Evolutionary conservation across 2,329 filamentous ascomycete genomes (phyloP).

Genomic region (Fusarium hostae): DNA sequence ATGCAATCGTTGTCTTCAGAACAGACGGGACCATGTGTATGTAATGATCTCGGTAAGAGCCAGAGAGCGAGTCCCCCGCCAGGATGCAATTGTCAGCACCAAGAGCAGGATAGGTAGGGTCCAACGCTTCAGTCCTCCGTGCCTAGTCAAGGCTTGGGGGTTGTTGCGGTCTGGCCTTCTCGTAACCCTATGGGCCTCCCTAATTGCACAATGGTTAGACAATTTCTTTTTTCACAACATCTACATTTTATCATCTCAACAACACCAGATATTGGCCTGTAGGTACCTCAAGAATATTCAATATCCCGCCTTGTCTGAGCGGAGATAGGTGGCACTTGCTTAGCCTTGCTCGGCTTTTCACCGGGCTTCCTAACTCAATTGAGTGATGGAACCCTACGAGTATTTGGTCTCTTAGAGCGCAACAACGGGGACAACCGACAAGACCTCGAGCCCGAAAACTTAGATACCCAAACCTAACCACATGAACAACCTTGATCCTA

Average conservation of each 20-base stretch:
- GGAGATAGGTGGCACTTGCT: slow-evolving; percentile 23
- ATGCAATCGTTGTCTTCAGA: slow-evolving; percentile 30
- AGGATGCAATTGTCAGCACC: slow-evolving; percentile 29
- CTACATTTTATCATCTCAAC: slow-evolving; percentile 17
- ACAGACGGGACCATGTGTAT: slow-evolving; percentile 1
- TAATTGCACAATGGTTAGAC: not conserved
- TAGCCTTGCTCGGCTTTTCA: slow-evolving; percentile 31
- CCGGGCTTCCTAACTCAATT: slow-evolving; percentile 21
- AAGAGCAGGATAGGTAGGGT: slow-evolving; percentile 22
- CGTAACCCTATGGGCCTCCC: slow-evolving; percentile 3
- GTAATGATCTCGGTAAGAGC: slow-evolving; percentile 29
- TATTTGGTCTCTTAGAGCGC: slow-evolving; percentile 8
- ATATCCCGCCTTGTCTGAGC: slow-evolving; percentile 27
- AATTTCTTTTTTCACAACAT: not conserved
- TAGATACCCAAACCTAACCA: slow-evolving; percentile 29
- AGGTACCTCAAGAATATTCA: slow-evolving; percentile 24
- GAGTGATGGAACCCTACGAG: slow-evolving; percentile 16
- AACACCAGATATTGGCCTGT: slow-evolving; percentile 9
- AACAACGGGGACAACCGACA: slow-evolving; percentile 27
- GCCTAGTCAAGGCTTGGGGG: slow-evolving; percentile 1
- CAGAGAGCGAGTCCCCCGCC: slow-evolving; percentile 33
- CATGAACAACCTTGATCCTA: slow-evolving; percentile 21
- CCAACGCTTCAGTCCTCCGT: slow-evolving; percentile 9
- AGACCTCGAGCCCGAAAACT: slow-evolving; percentile 28
- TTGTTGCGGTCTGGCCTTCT: not conserved